Evolutionary conservation across 768 basidiomycete genomes (phyloP).

Genomic region (Terana coerulea): DNA sequence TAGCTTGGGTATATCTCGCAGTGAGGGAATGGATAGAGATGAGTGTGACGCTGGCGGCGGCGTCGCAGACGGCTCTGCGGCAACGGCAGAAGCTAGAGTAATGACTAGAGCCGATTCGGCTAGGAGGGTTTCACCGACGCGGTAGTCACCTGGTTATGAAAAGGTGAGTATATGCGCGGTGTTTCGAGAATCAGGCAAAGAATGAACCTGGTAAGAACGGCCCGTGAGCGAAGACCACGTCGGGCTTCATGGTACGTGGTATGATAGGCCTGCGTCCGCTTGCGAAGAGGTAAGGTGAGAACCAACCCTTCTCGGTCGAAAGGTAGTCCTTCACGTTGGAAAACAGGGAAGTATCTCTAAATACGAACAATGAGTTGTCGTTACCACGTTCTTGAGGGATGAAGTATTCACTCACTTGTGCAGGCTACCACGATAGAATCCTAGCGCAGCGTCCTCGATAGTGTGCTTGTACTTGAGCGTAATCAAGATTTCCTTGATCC

Average conservation of each 20-base stretch:
- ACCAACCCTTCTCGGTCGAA: slow-evolving; percentile 64
- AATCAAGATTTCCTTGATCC: slow-evolving; percentile 52
- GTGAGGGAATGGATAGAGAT: slow-evolving; percentile 23
- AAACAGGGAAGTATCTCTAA: slow-evolving; percentile 55
- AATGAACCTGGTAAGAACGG: slow-evolving; percentile 53
- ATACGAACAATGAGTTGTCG: slow-evolving; percentile 6
- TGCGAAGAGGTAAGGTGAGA: slow-evolving; percentile 62
- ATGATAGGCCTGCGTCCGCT: slow-evolving; percentile 57
- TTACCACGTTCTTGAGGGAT: not conserved
- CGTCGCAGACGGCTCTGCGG: slow-evolving; percentile 11
- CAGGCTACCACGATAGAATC: slow-evolving; percentile 57
- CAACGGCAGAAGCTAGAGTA: slow-evolving; percentile 30
- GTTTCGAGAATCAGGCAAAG: not conserved
- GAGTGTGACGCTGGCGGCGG: slow-evolving; percentile 13
- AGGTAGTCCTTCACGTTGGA: slow-evolving; percentile 59
- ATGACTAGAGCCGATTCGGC: slow-evolving; percentile 53
- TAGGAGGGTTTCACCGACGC: slow-evolving; percentile 54
- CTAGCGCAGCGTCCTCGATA: slow-evolving; percentile 53
- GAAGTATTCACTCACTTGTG: slow-evolving; percentile 40
- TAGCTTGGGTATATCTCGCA: slow-evolving; percentile 32
- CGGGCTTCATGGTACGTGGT: slow-evolving; percentile 59
- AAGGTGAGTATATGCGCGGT: too few relatives aligned
- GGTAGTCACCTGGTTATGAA: slow-evolving; percentile 49
- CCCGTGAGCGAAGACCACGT: slow-evolving; percentile 61
- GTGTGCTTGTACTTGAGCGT: slow-evolving; percentile 60